Base-by-base conservation (phyloP, 108 stramenopile species). In the Nitzschia sp. region DNA sequence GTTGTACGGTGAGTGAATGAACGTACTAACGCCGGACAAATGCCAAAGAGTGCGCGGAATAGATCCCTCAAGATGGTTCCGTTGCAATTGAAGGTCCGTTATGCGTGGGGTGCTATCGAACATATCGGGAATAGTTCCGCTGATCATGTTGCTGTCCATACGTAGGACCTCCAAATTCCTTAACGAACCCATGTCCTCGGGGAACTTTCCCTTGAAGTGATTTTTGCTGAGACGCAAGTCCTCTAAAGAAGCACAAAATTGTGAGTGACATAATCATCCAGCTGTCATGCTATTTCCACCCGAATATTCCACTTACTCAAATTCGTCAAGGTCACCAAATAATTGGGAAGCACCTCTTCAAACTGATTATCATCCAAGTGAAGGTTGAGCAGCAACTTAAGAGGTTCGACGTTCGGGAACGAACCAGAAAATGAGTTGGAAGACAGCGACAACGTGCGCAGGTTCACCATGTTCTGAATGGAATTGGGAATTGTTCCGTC, bases 31-130 rank as follows among this genome's bases (percentile, higher is more conserved):
- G 0, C 46, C 66, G 2, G 35, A 58, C 47, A 89, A 47, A 45
- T 71, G 66, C 17, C 73, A 69, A 22, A 89, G 76, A n/a, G 54
- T 58, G 29, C 11, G 47, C 17, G 85, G 83, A 27, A 89, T 66
- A 15, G 48, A 52, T 34, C 81, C 88, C 21, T 25, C 46, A 33
- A 84, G 77, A 25, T 64, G 5, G 71, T 79, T 79, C 13, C 56
- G 23, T 47, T 71, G 26, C 23, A 83, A 47, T 22, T 47, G 45
- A 6, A 79, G 45, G 8, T 63, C 56, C 31, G 68, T 48, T 22
- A 76, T 33, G 0, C 75, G 75, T 8, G 47, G 47, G 8, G 62
- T 36, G 15, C 34, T 30, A 16, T 56, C 45, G 46, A 76, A 76
- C 15, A 76, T 69, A 19, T 58, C 48, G 5, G 77, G 77, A 19